These are phyloP conservation scores for Tubosaeta sp. DNA, from an alignment of 768 basidiomycete genomes.

Conservation along the genomic window DNA sequence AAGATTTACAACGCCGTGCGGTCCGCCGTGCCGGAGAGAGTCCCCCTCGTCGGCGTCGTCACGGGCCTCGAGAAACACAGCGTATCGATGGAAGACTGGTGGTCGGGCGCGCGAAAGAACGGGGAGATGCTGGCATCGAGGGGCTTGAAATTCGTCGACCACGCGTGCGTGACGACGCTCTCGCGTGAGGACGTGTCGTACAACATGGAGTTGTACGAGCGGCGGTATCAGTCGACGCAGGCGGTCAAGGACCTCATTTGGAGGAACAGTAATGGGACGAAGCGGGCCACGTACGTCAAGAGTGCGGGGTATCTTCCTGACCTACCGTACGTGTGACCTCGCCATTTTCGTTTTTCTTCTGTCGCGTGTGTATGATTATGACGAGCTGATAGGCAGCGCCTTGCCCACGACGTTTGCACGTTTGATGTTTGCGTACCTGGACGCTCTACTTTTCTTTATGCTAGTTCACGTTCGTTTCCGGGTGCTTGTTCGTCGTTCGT, in stretches of 20 bases:
- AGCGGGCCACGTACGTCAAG: constrained; percentile 28
- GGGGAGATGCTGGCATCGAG: constrained; percentile 29
- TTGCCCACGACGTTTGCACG: constrained; percentile 8
- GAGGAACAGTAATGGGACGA: constrained; percentile 29
- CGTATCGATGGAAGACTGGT: constrained; percentile 31
- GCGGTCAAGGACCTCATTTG: constrained; percentile 24
- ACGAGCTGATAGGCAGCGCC: constrained; percentile 15
- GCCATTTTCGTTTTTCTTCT: not conserved
- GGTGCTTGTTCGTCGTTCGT: constrained; percentile 18
- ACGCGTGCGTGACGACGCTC: constrained; percentile 41
- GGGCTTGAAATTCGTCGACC: constrained; percentile 34
- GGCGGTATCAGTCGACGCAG: constrained; percentile 27
- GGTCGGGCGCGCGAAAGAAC: constrained; percentile 30
- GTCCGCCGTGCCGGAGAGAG: constrained; percentile 28
- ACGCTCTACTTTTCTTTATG: constrained; percentile 14
- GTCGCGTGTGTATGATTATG: constrained; percentile 14
- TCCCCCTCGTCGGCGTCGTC: constrained; percentile 37
- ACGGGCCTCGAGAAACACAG: constrained; percentile 35
- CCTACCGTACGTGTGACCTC: constrained; percentile 17
- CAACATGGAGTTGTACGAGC: constrained; percentile 31
- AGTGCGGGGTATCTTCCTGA: constrained; percentile 27
- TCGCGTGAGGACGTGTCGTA: constrained; percentile 29
- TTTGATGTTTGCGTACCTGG: constrained; percentile 21
- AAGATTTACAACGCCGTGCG: constrained; percentile 24
- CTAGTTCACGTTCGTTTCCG: constrained; percentile 20